Conservation (phyloP, 2,329 filamentous ascomycete species). For the Thielaviopsis populi region DNA sequence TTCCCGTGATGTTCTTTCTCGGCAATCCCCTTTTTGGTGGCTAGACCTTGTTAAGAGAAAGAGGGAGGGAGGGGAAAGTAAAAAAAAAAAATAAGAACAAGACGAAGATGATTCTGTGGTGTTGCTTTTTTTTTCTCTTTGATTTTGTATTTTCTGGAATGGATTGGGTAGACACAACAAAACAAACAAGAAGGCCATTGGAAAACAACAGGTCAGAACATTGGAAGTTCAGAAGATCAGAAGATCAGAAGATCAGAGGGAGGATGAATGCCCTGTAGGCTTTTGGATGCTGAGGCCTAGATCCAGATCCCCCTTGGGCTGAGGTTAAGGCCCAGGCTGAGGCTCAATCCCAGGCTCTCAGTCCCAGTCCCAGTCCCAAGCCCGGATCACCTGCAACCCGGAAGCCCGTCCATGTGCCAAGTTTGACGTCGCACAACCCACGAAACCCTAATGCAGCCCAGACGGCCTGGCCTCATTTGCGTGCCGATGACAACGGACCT, state of each 20-base stretch:
- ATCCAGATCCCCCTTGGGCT: background rate
- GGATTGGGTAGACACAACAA: background rate
- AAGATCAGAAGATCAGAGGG: too few relatives aligned
- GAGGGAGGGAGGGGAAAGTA: too few relatives aligned
- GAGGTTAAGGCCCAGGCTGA: too few relatives aligned
- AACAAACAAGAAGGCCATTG: background rate
- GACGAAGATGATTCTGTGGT: background rate
- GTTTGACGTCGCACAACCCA: background rate
- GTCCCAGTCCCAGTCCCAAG: background rate
- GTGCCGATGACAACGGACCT: background rate
- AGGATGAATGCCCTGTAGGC: too few relatives aligned
- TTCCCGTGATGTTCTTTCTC: background rate
- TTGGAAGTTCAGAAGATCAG: too few relatives aligned
- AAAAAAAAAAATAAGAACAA: background rate
- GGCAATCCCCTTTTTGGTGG: background rate
- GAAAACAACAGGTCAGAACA: too few relatives aligned
- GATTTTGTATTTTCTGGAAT: background rate
- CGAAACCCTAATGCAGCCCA: background rate
- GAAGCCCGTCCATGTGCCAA: background rate
- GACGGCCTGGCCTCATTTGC: background rate
- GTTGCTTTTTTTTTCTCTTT: background rate
- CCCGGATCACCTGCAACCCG: background rate
- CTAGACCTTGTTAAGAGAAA: background rate
- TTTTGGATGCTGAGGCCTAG: too few relatives aligned
- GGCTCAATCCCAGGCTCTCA: background rate